Base-by-base conservation (phyloP, 306 rosid genomes). In the Citrullus amarus region DNA sequence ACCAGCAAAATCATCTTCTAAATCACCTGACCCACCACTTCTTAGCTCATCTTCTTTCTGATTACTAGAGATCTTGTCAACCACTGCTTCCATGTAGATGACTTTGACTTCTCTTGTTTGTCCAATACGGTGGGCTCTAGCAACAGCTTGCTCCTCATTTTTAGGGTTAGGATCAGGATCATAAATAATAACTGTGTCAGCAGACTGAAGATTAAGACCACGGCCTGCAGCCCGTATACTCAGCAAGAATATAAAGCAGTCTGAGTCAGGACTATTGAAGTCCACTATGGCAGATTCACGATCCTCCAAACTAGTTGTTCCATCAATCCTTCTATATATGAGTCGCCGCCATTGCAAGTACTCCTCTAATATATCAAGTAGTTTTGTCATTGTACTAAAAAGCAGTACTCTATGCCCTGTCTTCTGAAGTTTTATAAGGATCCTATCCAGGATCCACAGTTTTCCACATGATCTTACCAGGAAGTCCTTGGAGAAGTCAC, bases 121-220 rank as follows among this genome's bases (percentile, higher is more conserved):
- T 83, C 98, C 98, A 84, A 95, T 95, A 44, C 98, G 98, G 79
- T 95, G 97, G 83, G 98, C 98, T 82, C 98, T 92, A 48, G 98
- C 98, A 85, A 95, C 98, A 75, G 98, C 98, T 86, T 92, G 98
- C 81, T 95, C 98, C 87, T 95, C 98, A 81, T 95, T 95, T 87
- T 95, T 95, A 13, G 98, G 98, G 78, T 95, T 95, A 32, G 98
- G 98, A 81, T 95, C 98, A 79, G 98, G 98, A 87, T 95, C 98
- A 68, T 94, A 92, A 72, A 95, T 95, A 84, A 95, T 83, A 78
- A 95, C 98, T 9, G 98, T 95, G 89, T 95, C 98, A 70, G 98
- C 98, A 78, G 98, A 84, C 88, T 95, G 98, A 79, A 95, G 98
- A 83, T 95, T 95, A 86, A 95, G 98, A 84, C 98, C 98, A 79